These are phyloP conservation scores for Vitrella brassicaformis DNA, from an alignment of 73 alveolate species.

Conservation along the genomic window DNA sequence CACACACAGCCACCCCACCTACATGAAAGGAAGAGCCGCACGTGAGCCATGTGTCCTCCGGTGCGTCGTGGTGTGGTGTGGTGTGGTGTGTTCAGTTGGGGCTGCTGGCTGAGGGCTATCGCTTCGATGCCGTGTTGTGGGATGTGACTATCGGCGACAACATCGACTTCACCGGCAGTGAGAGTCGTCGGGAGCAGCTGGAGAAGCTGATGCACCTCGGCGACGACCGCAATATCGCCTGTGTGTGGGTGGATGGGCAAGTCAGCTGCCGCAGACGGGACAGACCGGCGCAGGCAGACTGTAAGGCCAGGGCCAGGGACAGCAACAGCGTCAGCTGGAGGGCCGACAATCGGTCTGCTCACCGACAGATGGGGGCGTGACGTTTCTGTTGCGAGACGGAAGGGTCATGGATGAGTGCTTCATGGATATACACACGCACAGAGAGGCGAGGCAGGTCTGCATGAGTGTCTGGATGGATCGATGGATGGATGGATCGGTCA, in stretches of 20 bases:
- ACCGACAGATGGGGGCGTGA: too few species aligned
- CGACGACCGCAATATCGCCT: slow-evolving; percentile 26
- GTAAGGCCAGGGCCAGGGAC: too few species aligned
- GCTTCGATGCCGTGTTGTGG: slow-evolving; percentile 17
- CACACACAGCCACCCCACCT: background rate
- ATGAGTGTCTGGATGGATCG: too few species aligned
- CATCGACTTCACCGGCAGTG: background rate
- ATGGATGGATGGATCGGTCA: too few species aligned
- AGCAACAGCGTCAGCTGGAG: too few species aligned
- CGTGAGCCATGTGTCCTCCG: background rate
- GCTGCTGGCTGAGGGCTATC: slow-evolving; percentile 2
- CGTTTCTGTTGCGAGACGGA: too few species aligned
- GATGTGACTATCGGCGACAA: background rate
- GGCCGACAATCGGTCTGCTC: too few species aligned
- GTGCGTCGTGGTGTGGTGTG: background rate
- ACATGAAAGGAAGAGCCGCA: background rate
- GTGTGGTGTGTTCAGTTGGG: background rate
- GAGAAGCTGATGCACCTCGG: slow-evolving; percentile 24
- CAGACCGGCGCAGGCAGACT: too few species aligned
- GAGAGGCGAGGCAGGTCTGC: too few species aligned
- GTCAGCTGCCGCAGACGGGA: too few species aligned
- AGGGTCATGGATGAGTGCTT: too few species aligned
- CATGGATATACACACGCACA: too few species aligned
- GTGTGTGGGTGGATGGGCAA: slow-evolving; percentile 24
- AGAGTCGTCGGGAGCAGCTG: slow-evolving; percentile 5